Conservation (phyloP, 1,284 basidiomycete species). For the Heliocybe sulcata region DNA sequence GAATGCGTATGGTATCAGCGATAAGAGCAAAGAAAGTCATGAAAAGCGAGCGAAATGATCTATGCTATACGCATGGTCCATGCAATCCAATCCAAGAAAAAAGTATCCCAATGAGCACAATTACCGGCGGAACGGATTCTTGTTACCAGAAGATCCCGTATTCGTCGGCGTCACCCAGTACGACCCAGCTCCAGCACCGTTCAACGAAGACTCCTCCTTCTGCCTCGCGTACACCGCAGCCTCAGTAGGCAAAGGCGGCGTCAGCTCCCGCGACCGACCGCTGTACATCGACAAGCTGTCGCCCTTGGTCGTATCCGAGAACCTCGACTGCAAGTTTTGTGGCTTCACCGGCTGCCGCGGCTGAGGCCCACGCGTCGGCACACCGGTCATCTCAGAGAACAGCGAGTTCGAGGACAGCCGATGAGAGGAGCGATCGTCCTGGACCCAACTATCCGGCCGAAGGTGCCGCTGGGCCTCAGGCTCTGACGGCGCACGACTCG, state of each 20-base stretch:
- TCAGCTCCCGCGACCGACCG: constrained; percentile 13
- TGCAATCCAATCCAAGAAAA: background rate
- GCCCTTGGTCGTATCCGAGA: constrained; percentile 34
- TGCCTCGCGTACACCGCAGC: constrained; percentile 48
- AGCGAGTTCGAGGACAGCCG: constrained; percentile 46
- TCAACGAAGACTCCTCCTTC: constrained; percentile 9
- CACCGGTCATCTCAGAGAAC: constrained; percentile 63
- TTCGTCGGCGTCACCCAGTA: constrained; percentile 25
- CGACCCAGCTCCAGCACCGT: constrained; percentile 13
- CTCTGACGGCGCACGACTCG: constrained; percentile 30
- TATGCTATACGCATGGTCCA: background rate
- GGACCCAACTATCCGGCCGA: constrained; percentile 12
- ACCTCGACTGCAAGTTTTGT: constrained; percentile 28
- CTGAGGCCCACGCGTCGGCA: constrained; percentile 49
- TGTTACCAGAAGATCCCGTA: constrained; percentile 22
- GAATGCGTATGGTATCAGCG: background rate
- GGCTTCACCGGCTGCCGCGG: constrained; percentile 56
- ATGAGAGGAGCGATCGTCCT: constrained; percentile 22
- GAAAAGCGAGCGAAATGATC: background rate
- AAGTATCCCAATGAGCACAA: background rate
- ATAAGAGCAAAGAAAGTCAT: background rate
- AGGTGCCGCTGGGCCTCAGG: constrained; percentile 9
- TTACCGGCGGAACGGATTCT: constrained; percentile 26
- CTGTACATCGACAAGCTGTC: constrained; percentile 17
- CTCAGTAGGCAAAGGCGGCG: constrained; percentile 32